phyloP scores from a whole-genome alignment of 495 filamentous ascomycete species.

The Articulospora tetracladia region DNA sequence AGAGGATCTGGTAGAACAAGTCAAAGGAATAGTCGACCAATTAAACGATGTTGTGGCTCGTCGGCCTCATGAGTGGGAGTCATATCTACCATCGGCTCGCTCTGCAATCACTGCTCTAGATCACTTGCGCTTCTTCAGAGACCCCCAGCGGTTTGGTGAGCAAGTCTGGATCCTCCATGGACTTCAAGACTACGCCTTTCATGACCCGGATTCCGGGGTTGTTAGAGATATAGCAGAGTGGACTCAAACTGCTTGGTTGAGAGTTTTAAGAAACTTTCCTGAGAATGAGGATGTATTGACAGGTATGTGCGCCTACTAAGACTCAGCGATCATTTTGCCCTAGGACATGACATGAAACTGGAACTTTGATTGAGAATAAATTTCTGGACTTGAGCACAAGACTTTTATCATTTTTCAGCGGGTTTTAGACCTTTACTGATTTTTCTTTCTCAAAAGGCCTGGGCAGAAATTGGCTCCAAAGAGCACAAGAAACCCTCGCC shows the following conservation, averaged over 20 bases:
- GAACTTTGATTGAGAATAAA: no score
- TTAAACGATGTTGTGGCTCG: slow-evolving; percentile 23
- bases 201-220: slow-evolving; percentile 40
- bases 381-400: no score
- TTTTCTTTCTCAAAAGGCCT: not conserved
- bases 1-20: slow-evolving; percentile 21
- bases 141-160: slow-evolving; percentile 32
- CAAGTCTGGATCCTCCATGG: slow-evolving; percentile 40
- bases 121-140: slow-evolving; percentile 32
- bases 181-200: slow-evolving; percentile 44
- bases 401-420: no score
- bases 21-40: slow-evolving; percentile 21
- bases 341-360: no score
- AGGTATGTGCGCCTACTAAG: slow-evolving; percentile 27
- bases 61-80: slow-evolving; percentile 28
- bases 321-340: not conserved
- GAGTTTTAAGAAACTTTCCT: slow-evolving; percentile 36
- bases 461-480: slow-evolving; percentile 36
- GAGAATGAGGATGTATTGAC: slow-evolving; percentile 37
- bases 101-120: slow-evolving; percentile 34
- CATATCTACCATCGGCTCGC: slow-evolving; percentile 27
- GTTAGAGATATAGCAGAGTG: slow-evolving; percentile 42
- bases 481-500: slow-evolving; percentile 43
- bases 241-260: slow-evolving; percentile 42
- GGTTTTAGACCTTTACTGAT: not conserved